Base-by-base conservation (phyloP, 768 basidiomycete species). In the Cubamyces sp. region DNA sequence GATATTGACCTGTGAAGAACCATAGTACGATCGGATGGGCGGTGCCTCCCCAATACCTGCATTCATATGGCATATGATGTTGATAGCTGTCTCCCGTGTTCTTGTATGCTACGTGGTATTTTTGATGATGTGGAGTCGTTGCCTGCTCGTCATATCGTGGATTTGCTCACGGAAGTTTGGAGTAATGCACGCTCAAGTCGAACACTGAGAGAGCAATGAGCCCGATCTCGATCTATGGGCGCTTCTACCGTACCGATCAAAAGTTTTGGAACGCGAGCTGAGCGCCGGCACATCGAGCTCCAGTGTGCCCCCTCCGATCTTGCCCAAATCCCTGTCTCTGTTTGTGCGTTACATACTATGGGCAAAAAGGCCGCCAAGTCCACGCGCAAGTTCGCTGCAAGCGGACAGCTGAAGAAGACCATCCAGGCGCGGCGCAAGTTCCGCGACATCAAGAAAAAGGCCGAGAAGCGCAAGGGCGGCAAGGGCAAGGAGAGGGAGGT, bases 351-450 rank as follows among this genome's bases (percentile, higher is more conserved):
- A 23, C 9, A 16, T 19, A 60, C 0, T 8, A 83, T 85, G 84
- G 82, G 76, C 25, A 80, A 77, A 58, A 93, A 90, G 67, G 84
- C 87, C 19, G 77, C 84, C 41, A 96, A 96, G 75, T 85, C 92
- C 0, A 90, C 90, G 12, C 87, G 88, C 71, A 94, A 96, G 77
- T 96, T 96, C 68, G 91, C 88, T 9, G 80, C 91, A 3, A 93
- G 91, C 61, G 96, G 96, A 1, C 87, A 90, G 70, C 85, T 98
- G 55, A 92, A 93, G 71, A 90, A 92, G 66, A 85, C 87, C 19
- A 97, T 98, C 53, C 82, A 92, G 68, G 83, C 87, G 5, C 81
- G 96, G n/a, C 84, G 87, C 60, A 91, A 93, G 68, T 85, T 88
- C 68, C 88, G 94, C 70, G 84, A 92, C 70, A 78, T 85, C 64